Evolutionary conservation across 2,329 filamentous ascomycete genomes (phyloP).

Genomic region (Exophiala spinifera): DNA sequence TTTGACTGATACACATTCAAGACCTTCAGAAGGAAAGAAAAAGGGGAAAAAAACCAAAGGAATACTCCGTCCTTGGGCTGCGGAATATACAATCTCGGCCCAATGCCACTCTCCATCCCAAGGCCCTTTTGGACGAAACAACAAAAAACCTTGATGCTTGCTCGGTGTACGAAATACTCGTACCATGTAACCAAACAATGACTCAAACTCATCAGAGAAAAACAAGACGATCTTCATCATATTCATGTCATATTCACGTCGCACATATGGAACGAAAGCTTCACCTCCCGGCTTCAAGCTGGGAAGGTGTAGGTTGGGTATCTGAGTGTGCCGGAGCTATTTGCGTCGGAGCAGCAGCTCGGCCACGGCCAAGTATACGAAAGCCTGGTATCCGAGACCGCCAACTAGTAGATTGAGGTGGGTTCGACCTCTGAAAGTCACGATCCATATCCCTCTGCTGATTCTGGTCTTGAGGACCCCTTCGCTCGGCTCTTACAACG

Average conservation of each 20-base stretch:
- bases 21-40: no score
- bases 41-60: no score
- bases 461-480: slow-evolving; percentile 15
- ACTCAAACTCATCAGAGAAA: no score
- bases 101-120: no score
- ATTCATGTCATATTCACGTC: slow-evolving; percentile 19
- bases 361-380: slow-evolving; percentile 10
- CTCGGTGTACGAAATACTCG: no score
- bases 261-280: slow-evolving; percentile 8
- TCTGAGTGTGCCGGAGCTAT: slow-evolving; percentile 7
- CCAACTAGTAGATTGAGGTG: slow-evolving; percentile 3
- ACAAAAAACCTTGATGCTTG: no score
- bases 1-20: no score
- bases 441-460: slow-evolving; percentile 3
- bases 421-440: slow-evolving; percentile 1
- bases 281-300: slow-evolving; percentile 25
- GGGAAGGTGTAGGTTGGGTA: slow-evolving; percentile 19
- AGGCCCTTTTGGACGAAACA: no score
- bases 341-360: slow-evolving; percentile 1
- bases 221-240: background rate
- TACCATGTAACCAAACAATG: no score
- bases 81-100: no score
- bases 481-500: slow-evolving; percentile 21
- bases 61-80: no score
- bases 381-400: slow-evolving; percentile 14